These are phyloP conservation scores for Nicotiana knightiana DNA, from an alignment of 257 asterid species.

Conservation along the genomic window DNA sequence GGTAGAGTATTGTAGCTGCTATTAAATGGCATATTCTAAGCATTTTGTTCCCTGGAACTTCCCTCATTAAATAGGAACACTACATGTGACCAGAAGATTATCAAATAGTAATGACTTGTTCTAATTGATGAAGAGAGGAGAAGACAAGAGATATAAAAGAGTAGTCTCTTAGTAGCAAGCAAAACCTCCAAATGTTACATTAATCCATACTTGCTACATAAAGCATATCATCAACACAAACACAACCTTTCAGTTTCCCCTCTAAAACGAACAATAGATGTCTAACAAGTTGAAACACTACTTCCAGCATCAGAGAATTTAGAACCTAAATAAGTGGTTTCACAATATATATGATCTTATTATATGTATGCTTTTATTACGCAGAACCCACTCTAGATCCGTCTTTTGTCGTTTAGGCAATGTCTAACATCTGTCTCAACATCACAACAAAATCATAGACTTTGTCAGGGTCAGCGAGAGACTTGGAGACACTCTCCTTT, in stretches of 20 bases:
- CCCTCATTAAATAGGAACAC: no score
- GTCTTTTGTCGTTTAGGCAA: not conserved
- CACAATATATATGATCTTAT: not conserved
- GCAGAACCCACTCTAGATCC: not conserved
- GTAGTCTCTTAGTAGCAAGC: not conserved
- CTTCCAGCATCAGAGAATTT: no score
- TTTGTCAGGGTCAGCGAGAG: constrained; percentile 12
- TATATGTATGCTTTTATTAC: not conserved
- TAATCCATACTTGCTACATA: not conserved
- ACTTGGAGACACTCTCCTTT: constrained; percentile 16
- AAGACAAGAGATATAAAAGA: not conserved
- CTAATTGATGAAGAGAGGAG: not conserved
- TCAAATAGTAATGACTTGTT: no score
- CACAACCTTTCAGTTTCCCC: no score
- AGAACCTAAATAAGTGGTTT: no score
- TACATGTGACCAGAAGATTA: not conserved
- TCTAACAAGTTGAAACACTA: not conserved
- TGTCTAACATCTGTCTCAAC: not conserved
- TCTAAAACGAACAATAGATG: not conserved
- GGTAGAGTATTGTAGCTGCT: no score
- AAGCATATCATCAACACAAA: not conserved
- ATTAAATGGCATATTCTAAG: no score
- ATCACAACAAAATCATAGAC: constrained; percentile 7
- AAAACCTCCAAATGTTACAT: not conserved
- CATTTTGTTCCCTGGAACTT: no score